phyloP scores from a whole-genome alignment of 2,329 filamentous ascomycete genomes.

The Rhinocladiella similis region DNA sequence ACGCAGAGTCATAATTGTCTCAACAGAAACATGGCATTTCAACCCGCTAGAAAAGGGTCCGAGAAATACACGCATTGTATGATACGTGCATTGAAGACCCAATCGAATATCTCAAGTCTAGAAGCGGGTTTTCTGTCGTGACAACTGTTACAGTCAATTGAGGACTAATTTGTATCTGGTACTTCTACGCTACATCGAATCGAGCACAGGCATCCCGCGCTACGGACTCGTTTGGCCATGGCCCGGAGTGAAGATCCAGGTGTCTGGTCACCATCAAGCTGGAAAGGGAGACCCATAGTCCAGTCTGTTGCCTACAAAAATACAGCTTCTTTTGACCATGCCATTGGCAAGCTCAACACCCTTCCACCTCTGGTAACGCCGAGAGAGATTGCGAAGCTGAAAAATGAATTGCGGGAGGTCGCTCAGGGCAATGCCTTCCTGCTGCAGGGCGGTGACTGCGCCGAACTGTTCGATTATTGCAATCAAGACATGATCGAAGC shows the following conservation, averaged over 20 bases:
- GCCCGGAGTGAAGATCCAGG: conserved; percentile 5
- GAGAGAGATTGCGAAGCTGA: conserved; percentile 70
- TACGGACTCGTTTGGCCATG: conserved; percentile 29
- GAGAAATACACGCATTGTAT: too few species aligned
- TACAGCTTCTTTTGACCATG: conserved; percentile 38
- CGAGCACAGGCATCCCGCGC: too few species aligned
- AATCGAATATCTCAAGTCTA: too few species aligned
- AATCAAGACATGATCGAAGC: conserved; percentile 84
- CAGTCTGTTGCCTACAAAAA: conserved; percentile 51
- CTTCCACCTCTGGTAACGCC: conserved; percentile 50
- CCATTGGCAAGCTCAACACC: conserved; percentile 43
- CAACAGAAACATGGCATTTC: not conserved
- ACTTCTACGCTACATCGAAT: too few species aligned
- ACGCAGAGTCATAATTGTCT: not conserved
- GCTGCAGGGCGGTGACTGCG: conserved; percentile 91
- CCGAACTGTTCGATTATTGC: conserved; percentile 97
- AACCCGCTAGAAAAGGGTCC: too few species aligned
- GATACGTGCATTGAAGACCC: too few species aligned
- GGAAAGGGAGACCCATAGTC: conserved; percentile 47
- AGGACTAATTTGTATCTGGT: conserved; percentile 22
- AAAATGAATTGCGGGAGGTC: conserved; percentile 77
- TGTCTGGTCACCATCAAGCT: conserved; percentile 35
- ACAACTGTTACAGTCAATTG: not conserved
- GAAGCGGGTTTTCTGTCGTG: not conserved
- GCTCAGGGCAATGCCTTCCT: conserved; percentile 89